Evolutionary conservation across 2,329 filamentous ascomycete species (phyloP).

Genomic region (Talaromyces albobiverticillius): DNA sequence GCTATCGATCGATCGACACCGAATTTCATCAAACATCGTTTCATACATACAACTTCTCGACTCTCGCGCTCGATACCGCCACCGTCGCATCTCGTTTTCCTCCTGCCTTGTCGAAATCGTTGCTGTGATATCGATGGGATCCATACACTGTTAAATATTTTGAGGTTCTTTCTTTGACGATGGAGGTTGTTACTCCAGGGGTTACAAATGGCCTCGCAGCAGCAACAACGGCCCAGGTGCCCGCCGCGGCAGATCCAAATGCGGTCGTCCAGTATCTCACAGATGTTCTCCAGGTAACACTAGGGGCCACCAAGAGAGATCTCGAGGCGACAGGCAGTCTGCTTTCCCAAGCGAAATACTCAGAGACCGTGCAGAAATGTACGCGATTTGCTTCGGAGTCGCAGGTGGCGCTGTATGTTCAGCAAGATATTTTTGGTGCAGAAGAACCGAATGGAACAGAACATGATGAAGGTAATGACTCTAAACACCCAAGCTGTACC

Average conservation of each 20-base stretch:
- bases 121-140: conserved; percentile 29
- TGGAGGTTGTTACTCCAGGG: conserved; percentile 39
- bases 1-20: background rate
- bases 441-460: conserved; percentile 44
- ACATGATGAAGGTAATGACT: conserved; percentile 39
- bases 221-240: conserved; percentile 26
- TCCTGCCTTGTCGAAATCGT: too few species aligned
- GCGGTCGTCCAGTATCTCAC: conserved; percentile 70
- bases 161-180: conserved; percentile 18
- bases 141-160: conserved; percentile 22
- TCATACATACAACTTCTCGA: background rate
- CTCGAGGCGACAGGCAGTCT: conserved; percentile 79
- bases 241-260: conserved; percentile 58
- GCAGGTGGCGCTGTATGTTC: conserved; percentile 84
- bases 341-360: conserved; percentile 67
- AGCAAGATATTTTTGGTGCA: conserved; percentile 66
- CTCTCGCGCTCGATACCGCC: background rate
- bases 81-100: background rate
- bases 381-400: conserved; percentile 84
- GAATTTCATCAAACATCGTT: background rate
- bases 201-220: conserved; percentile 34
- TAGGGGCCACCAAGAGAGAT: conserved; percentile 73
- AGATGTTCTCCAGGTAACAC: conserved; percentile 67
- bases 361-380: conserved; percentile 83
- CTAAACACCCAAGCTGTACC: background rate